These are phyloP conservation scores for Tuber calosporum DNA, from an alignment of 495 filamentous ascomycete species.

Conservation along the genomic window DNA sequence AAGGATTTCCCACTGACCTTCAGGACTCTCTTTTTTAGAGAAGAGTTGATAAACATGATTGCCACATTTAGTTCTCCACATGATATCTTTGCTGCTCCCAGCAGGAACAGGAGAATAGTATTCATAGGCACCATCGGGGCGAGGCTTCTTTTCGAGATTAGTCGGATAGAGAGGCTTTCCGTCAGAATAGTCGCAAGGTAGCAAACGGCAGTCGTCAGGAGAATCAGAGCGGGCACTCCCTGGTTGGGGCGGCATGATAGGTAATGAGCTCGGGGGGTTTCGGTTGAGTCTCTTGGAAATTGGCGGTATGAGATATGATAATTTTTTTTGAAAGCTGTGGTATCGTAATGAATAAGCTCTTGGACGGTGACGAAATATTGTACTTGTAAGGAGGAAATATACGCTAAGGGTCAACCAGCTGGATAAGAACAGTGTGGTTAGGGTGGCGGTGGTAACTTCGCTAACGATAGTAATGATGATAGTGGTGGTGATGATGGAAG, in stretches of 20 bases:
- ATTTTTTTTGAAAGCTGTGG: background rate
- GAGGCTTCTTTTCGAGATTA: conserved; percentile 24
- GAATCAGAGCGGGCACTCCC: background rate
- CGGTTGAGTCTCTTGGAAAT: background rate
- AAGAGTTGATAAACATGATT: conserved; percentile 16
- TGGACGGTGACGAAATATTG: background rate
- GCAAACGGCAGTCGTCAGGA: background rate
- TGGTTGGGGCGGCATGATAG: background rate
- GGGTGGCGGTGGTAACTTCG: background rate
- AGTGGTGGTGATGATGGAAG: background rate
- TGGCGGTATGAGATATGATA: background rate
- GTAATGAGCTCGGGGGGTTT: background rate
- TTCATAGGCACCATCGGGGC: conserved; percentile 27
- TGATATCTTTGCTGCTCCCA: conserved; percentile 22
- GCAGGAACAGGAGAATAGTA: conserved; percentile 23
- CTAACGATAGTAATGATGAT: background rate
- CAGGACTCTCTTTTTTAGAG: background rate
- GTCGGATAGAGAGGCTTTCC: conserved; percentile 19
- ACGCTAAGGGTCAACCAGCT: background rate
- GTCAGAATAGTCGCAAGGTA: conserved; percentile 17
- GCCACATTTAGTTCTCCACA: conserved; percentile 30
- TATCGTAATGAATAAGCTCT: background rate
- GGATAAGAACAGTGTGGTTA: background rate
- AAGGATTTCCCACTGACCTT: background rate
- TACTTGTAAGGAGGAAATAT: background rate